Evolutionary conservation across 2,329 filamentous ascomycete genomes (phyloP).

Genomic region (Aspergillus glaucus): DNA sequence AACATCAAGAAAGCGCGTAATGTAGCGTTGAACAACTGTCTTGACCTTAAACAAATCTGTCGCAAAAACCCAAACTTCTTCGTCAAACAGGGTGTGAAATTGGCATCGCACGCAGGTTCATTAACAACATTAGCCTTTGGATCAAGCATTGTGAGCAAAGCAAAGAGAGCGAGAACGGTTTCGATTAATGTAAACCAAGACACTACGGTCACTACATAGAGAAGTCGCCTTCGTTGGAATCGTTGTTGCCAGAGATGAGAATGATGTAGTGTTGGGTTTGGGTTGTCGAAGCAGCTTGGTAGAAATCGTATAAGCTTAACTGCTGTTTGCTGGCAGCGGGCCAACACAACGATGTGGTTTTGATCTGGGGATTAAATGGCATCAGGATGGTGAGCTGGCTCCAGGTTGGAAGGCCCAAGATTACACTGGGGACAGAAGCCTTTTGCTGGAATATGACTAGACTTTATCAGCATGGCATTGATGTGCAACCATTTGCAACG

Average conservation of each 20-base stretch:
- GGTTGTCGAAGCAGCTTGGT: background rate
- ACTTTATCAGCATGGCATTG: background rate
- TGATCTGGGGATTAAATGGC: background rate
- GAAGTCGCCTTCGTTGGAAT: no score
- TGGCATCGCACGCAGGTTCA: no score
- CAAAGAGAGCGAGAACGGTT: no score
- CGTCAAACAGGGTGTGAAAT: no score
- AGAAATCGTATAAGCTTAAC: background rate
- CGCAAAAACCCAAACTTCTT: no score
- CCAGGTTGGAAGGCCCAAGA: background rate
- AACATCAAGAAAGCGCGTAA: no score
- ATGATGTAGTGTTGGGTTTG: background rate
- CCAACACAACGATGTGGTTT: background rate
- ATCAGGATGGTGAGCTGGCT: background rate
- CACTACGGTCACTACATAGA: no score
- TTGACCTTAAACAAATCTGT: no score
- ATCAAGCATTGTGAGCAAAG: no score
- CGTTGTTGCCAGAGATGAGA: background rate
- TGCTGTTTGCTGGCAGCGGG: background rate
- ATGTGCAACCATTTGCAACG: background rate
- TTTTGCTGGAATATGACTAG: background rate
- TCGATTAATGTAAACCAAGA: no score
- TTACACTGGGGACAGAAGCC: background rate
- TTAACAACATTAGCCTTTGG: no score
- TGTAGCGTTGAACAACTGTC: no score